Conservation (phyloP, 225 moss, liverwort and hornwort genomes). For the Sphagnum contortum region DNA sequence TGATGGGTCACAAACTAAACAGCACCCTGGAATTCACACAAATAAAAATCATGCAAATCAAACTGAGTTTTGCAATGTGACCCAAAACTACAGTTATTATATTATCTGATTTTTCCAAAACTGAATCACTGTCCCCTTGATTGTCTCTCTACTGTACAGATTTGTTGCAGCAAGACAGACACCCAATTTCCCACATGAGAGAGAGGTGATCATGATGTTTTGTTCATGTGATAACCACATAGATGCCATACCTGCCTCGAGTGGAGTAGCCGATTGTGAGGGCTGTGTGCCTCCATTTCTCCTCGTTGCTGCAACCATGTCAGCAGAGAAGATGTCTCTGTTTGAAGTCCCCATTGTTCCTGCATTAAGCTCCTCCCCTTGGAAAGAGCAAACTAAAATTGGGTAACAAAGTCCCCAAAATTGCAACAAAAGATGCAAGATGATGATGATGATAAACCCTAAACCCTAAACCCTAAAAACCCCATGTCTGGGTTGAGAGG, state of each 20-base stretch:
- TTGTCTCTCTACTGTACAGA: no score
- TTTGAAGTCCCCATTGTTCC: constrained; percentile 8
- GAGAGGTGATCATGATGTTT: neutral
- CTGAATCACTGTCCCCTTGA: no score
- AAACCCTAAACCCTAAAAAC: no score
- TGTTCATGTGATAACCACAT: neutral
- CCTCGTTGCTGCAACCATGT: constrained; percentile 37
- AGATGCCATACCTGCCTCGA: constrained; percentile 26
- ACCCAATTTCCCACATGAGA: neutral
- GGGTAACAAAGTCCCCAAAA: no score
- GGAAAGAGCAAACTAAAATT: no score
- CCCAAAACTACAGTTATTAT: neutral
- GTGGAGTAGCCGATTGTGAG: constrained; percentile 21
- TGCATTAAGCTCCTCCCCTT: neutral
- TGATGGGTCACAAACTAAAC: constrained; percentile 22
- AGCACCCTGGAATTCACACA: constrained; percentile 17
- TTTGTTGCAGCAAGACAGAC: no score
- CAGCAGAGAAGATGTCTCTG: constrained; percentile 26
- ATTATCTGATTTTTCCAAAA: no score
- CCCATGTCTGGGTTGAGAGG: no score
- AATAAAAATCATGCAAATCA: neutral
- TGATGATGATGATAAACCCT: no score
- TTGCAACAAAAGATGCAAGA: no score
- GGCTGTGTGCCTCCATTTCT: constrained; percentile 22
- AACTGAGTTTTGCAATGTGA: neutral